Evolutionary conservation across 768 basidiomycete species (phyloP).

Genomic region (Termitomyces eurrhizus): DNA sequence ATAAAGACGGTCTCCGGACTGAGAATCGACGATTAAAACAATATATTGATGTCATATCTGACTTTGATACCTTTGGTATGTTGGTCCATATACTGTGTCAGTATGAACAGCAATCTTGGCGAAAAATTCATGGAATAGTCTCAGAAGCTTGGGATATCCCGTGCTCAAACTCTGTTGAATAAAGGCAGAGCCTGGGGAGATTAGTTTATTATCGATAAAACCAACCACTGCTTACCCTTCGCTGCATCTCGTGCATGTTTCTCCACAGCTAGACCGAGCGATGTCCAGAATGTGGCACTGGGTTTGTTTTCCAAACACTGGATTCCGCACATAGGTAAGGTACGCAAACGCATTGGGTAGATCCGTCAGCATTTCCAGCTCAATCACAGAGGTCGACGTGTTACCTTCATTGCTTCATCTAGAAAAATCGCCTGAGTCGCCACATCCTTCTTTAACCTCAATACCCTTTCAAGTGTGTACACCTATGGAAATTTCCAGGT

Average conservation of each 20-base stretch:
- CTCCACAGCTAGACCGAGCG: conserved; percentile 76
- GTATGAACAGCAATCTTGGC: conserved; percentile 93
- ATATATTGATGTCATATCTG: not conserved
- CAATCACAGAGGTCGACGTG: not conserved
- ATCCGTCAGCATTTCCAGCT: not conserved
- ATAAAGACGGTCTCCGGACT: conserved; percentile 92
- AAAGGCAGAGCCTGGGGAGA: conserved; percentile 71
- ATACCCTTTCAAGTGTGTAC: conserved; percentile 91
- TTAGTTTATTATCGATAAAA: not conserved
- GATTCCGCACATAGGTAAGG: not conserved
- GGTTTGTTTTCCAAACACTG: conserved; percentile 90
- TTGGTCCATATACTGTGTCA: conserved; percentile 84
- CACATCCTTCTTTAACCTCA: conserved; percentile 84
- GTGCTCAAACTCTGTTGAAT: conserved; percentile 84
- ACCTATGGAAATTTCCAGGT: conserved; percentile 47
- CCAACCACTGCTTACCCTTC: conserved; percentile 47
- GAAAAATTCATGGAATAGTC: conserved; percentile 97
- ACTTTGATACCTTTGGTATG: conserved; percentile 69
- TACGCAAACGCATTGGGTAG: not conserved
- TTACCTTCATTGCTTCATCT: conserved; percentile 91
- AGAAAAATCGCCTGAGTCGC: conserved; percentile 75
- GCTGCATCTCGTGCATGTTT: conserved; percentile 76
- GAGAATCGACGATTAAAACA: conserved; percentile 3
- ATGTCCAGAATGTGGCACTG: conserved; percentile 87
- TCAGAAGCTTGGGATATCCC: conserved; percentile 82